Base-by-base conservation (phyloP, 2,329 filamentous ascomycete genomes). In the Microascus cirrosus region DNA sequence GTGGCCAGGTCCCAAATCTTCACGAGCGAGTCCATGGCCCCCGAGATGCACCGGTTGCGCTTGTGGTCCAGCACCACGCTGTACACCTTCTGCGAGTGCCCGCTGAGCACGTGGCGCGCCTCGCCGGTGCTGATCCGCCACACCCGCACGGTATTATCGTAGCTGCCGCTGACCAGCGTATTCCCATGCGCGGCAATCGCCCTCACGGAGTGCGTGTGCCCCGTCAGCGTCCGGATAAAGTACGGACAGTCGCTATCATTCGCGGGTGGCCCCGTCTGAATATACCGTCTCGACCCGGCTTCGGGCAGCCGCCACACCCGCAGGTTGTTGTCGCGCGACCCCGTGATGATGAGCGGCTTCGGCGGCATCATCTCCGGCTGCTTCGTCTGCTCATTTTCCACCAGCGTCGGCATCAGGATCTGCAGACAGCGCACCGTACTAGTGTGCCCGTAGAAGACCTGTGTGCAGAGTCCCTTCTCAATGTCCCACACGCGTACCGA, bases 401-500 rank as follows among this genome's bases (percentile, higher is more conserved):
- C 84, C 66, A 91, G 81, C 1, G 86, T 86, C 0, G 94, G 91
- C 79, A 95, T 87, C 51, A 99, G 77, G 59, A 99, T 97, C 68
- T 97, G 92, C 60, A 99, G 76, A 68, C 94, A 99, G 62, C 94
- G 86, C 3, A 99, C 94, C 15, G 94, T 99, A 50, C 93, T 97
- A 11, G 94, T 99, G 68, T 99, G 94, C 0, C 94, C 95, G 67
- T 96, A 92, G 69, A 99, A 99, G 0, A 96, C 87, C 68, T 99
- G 94, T 12, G 92, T 93, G 70, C 93, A 96, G 53, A 89, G 82
- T 0, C 92, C 94, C 65, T 87, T 87, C 67, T 95, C 90, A 62
- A 99, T 96, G 68, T 99, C 93, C 94, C 94, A 99, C 0, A 99
- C 93, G n/a, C 94, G 85, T n/a, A 99, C 94, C 12, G 94, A 95